Percentiles rank a stretch among this genome's conserved stretches.
Evolutionary conservation across 2,329 filamentous ascomycete species (phyloP).

Genomic region (Sarocladium oryzae): DNA sequence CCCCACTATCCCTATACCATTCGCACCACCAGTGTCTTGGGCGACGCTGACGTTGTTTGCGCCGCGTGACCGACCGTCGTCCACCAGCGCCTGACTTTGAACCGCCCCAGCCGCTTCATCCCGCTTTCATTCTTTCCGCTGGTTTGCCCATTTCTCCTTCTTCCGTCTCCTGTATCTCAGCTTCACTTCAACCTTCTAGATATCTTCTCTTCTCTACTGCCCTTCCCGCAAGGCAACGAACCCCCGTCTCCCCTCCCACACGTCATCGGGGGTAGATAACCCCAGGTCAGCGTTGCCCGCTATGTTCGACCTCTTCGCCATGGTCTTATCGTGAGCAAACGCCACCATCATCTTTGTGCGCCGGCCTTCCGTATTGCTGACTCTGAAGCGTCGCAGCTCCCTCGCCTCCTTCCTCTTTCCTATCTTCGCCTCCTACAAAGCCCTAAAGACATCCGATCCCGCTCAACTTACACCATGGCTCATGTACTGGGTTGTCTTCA

Average conservation of each 20-base stretch:
- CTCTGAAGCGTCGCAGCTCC: constrained; percentile 48
- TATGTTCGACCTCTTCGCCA: constrained; percentile 75
- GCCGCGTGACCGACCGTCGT: neutral
- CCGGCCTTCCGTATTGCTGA: constrained; percentile 16
- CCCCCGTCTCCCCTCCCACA: neutral
- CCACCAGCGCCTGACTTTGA: constrained; percentile 5
- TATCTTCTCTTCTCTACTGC: neutral
- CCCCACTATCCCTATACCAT: neutral
- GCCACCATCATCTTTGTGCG: constrained; percentile 9
- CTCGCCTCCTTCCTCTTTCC: constrained; percentile 88
- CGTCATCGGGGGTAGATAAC: constrained; percentile 11
- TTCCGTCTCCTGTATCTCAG: neutral
- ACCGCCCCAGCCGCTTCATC: neutral
- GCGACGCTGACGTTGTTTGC: constrained; percentile 7
- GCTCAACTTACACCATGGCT: constrained; percentile 92
- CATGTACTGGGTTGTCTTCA: constrained; percentile 97
- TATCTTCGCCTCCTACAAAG: constrained; percentile 96
- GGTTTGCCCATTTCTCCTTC: neutral
- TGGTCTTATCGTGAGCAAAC: constrained; percentile 64
- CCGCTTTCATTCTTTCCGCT: neutral
- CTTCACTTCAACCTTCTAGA: neutral
- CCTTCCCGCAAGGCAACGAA: neutral
- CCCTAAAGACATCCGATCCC: constrained; percentile 85
- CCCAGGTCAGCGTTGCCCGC: constrained; percentile 15
- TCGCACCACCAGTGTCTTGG: neutral